Percentiles rank a stretch among this genome's conserved stretches.
Evolutionary conservation across 225 moss, liverwort and hornwort genomes (phyloP).

Genomic region (Sphagnum tenellum): DNA sequence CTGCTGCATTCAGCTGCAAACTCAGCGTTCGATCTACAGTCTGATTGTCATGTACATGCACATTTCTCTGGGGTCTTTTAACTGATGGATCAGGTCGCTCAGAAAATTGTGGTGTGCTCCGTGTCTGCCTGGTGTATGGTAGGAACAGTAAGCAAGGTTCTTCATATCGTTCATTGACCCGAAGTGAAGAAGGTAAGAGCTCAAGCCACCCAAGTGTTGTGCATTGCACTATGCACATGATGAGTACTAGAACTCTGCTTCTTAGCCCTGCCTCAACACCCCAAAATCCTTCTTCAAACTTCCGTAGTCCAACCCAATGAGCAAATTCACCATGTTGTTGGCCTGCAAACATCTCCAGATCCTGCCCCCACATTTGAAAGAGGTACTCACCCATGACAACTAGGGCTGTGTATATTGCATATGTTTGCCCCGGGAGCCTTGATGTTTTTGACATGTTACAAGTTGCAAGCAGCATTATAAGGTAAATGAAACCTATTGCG

Average conservation of each 20-base stretch:
- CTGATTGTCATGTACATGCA: conserved; percentile 13
- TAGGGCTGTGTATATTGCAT: conserved; percentile 66
- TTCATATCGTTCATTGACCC: conserved; percentile 57
- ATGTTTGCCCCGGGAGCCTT: conserved; percentile 68
- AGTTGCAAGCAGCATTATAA: conserved; percentile 77
- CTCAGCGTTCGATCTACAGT: conserved; percentile 29
- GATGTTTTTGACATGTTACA: conserved; percentile 93
- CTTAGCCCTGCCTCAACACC: conserved; percentile 68
- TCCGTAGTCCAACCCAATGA: conserved; percentile 68
- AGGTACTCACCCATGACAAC: conserved; percentile 61
- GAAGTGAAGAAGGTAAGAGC: conserved; percentile 67
- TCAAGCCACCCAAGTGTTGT: conserved; percentile 74
- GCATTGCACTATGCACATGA: conserved; percentile 80
- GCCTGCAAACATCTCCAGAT: conserved; percentile 58
- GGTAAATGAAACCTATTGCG: conserved; percentile 78
- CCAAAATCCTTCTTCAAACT: conserved; percentile 54
- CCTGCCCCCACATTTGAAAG: conserved; percentile 87
- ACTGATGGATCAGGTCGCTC: conserved; percentile 14
- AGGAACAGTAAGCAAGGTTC: conserved; percentile 82
- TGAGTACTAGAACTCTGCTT: conserved; percentile 63
- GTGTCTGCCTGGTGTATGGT: conserved; percentile 31
- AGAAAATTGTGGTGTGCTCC: conserved; percentile 12
- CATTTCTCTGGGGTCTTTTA: conserved; percentile 29
- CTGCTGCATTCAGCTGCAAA: conserved; percentile 19
- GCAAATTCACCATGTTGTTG: conserved; percentile 83